Base-by-base conservation (phyloP, 2,329 filamentous ascomycete genomes). In the Fusarium pseudonygamai region DNA sequence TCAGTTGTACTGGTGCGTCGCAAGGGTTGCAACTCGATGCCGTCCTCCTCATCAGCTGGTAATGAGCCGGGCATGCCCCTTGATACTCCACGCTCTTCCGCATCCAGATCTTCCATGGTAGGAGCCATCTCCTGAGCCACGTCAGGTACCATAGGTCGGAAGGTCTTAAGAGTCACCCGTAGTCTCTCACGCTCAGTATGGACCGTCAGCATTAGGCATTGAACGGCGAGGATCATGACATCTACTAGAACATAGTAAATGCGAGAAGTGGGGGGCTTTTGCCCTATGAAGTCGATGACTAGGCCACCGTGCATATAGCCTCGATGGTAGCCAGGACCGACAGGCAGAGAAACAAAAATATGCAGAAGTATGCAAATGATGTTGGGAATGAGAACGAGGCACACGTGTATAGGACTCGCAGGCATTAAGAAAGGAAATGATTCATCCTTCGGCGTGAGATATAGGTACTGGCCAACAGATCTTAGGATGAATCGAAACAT, bases 301-400 rank as follows among this genome's bases (percentile, higher is more conserved):
- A 92, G 83, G 39, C 91, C 91, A 30, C 91, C 91, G 71, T 93
- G 91, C 30, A 92, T 85, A 77, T 92, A 93, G 30, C 90, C 91
- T 59, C 89, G 84, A 67, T 89, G 86, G 42, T 88, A 85, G 75
- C 92, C 91, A 67, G 86, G 85, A n/a, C 89, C 90, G 28, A 82
- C 81, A 1, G 89, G 87, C 1, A 90, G 81, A 13, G 87, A 80
- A n/a, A 84, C 83, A 40, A 91, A 83, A 8, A 90, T 76, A 77
- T 93, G 91, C 46, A 89, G 80, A 7, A 92, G 80, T 60, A 91
- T 86, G 81, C 90, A 92, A 57, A 92, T 77, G 15, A 88, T 61
- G 78, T 91, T 91, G 20, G 90, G 87, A 24, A 86, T 81, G 72
- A 91, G 80, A 70, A 93, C 85, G 57, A 88, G 86, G 52, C 89